phyloP scores from a whole-genome alignment of 768 basidiomycete genomes.

The Suillus occidentalis region DNA sequence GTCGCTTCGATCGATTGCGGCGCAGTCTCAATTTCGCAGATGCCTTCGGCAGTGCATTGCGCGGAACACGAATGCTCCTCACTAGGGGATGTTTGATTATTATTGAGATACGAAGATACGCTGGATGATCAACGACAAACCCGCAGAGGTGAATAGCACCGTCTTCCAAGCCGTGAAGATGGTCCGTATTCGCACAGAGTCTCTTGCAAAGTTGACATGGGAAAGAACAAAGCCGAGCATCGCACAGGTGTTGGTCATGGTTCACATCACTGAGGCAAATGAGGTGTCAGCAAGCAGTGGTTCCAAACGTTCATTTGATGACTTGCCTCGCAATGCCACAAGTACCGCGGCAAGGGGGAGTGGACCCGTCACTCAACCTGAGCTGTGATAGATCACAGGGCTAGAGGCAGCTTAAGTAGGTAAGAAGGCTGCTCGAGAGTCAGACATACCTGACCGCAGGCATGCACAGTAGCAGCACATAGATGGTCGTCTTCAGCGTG shows the following conservation, averaged over 20 bases:
- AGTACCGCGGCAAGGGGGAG: slow-evolving; percentile 41
- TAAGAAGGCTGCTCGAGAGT: neutral
- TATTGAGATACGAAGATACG: slow-evolving; percentile 16
- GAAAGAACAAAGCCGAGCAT: slow-evolving; percentile 52
- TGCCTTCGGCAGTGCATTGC: slow-evolving; percentile 46
- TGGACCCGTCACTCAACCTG: slow-evolving; percentile 25
- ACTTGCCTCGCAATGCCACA: slow-evolving; percentile 47
- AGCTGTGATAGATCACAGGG: slow-evolving; percentile 41
- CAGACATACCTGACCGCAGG: slow-evolving; percentile 50
- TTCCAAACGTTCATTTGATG: neutral
- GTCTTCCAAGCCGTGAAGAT: slow-evolving; percentile 50
- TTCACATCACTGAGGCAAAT: slow-evolving; percentile 37
- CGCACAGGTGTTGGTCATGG: slow-evolving; percentile 49
- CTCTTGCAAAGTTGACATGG: slow-evolving; percentile 56
- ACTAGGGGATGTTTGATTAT: slow-evolving; percentile 28
- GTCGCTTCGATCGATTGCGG: slow-evolving; percentile 63
- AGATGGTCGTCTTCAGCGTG: slow-evolving; percentile 51
- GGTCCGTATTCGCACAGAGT: slow-evolving; percentile 46
- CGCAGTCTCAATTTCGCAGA: slow-evolving; percentile 57
- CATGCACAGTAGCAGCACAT: slow-evolving; percentile 54
- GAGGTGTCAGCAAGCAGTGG: neutral
- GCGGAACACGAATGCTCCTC: slow-evolving; percentile 50
- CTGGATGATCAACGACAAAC: slow-evolving; percentile 27
- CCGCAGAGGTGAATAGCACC: slow-evolving; percentile 55
- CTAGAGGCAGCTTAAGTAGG: slow-evolving; percentile 24